These are phyloP conservation scores for Sordariomycetes sp. DNA, from an alignment of 2,329 filamentous ascomycete genomes.

Conservation along the genomic window DNA sequence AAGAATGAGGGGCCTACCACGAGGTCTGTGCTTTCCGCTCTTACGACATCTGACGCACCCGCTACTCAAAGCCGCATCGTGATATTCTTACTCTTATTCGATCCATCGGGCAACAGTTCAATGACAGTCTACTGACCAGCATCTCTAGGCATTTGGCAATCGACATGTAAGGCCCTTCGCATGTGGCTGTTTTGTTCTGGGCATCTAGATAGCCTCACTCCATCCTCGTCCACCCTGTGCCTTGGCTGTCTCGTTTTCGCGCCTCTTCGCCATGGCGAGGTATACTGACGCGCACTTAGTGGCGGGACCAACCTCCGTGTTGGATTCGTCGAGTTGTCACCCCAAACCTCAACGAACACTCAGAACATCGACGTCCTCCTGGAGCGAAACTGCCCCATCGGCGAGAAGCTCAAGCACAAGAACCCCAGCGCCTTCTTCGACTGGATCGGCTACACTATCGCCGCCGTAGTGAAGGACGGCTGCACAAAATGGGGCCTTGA, in stretches of 20 bases:
- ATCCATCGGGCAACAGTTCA: neutral
- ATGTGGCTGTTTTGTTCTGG: neutral
- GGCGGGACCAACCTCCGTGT: slow-evolving; percentile 58
- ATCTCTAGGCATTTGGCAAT: slow-evolving; percentile 41
- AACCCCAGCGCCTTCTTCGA: slow-evolving; percentile 62
- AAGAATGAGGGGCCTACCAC: slow-evolving; percentile 29
- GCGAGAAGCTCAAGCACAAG: slow-evolving; percentile 58
- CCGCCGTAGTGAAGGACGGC: slow-evolving; percentile 53
- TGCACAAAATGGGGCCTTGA: slow-evolving; percentile 27
- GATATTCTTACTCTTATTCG: neutral
- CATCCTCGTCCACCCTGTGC: neutral
- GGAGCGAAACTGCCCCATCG: slow-evolving; percentile 63
- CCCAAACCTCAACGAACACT: slow-evolving; percentile 9
- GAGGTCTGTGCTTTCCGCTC: slow-evolving; percentile 15
- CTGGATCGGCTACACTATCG: slow-evolving; percentile 74
- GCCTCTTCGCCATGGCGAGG: neutral
- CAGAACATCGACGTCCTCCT: slow-evolving; percentile 41
- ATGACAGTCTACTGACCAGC: neutral
- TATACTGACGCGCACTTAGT: slow-evolving; percentile 24
- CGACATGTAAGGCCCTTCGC: slow-evolving; percentile 41
- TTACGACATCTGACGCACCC: neutral
- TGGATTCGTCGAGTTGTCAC: slow-evolving; percentile 49
- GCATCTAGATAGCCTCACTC: neutral
- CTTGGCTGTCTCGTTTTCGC: neutral
- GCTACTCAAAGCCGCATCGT: neutral